These are phyloP conservation scores for Hygrocybe coccinea DNA, from an alignment of 768 basidiomycete genomes.

Conservation along the genomic window DNA sequence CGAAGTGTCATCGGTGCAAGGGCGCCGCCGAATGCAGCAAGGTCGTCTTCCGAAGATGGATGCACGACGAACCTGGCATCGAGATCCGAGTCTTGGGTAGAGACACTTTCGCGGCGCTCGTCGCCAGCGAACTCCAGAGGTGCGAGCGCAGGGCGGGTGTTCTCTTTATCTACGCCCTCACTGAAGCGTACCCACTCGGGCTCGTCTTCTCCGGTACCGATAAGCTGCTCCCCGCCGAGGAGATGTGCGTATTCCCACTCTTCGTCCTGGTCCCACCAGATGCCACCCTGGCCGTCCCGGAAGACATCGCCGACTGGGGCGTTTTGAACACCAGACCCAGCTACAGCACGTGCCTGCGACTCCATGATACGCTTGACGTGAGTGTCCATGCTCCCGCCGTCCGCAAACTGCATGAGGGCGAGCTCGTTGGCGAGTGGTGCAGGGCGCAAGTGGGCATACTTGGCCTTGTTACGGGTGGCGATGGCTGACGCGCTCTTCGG, in stretches of 20 bases:
- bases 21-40: conserved; percentile 27
- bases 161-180: conserved; percentile 30
- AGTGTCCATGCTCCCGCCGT: conserved; percentile 56
- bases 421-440: conserved; percentile 54
- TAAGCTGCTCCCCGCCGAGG: conserved; percentile 37
- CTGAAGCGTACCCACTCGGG: conserved; percentile 32
- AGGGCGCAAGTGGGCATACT: conserved; percentile 40
- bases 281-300: conserved; percentile 54
- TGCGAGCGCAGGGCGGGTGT: no score
- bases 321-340: conserved; percentile 14
- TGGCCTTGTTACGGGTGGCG: conserved; percentile 48
- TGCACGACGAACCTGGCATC: conserved; percentile 47
- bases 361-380: conserved; percentile 53
- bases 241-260: conserved; percentile 64
- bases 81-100: conserved; percentile 51
- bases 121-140: conserved; percentile 18
- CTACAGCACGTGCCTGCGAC: conserved; percentile 46
- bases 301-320: conserved; percentile 48
- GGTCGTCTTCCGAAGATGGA: conserved; percentile 33
- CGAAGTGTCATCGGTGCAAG: conserved; percentile 20
- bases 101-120: conserved; percentile 42
- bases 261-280: conserved; percentile 73
- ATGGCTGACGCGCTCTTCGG: conserved; percentile 28
- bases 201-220: conserved; percentile 25
- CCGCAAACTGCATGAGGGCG: conserved; percentile 63